Percentiles rank a stretch among this genome's conserved stretches.
Evolutionary conservation across 2,329 filamentous ascomycete genomes (phyloP).

Genomic region (Ceratocystis cubensis): DNA sequence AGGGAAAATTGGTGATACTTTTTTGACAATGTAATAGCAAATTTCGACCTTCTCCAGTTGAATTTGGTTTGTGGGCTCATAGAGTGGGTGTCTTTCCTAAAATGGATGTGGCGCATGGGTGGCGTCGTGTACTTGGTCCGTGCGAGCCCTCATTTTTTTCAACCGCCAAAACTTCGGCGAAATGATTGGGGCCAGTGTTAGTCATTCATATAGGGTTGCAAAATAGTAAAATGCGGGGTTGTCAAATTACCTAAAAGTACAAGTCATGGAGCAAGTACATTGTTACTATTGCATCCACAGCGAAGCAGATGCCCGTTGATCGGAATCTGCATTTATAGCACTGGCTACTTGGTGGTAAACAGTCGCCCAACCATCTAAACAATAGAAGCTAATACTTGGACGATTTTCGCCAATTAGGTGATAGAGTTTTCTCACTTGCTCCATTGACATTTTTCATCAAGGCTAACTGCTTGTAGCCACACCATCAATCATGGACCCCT

Average conservation of each 20-base stretch:
- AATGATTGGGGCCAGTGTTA: not conserved
- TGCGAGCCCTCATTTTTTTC: slow-evolving; percentile 21
- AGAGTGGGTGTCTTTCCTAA: slow-evolving; percentile 31
- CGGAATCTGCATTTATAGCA: not conserved
- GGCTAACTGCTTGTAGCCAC: not conserved
- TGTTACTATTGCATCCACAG: not conserved
- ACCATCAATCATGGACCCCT: not conserved
- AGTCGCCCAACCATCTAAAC: not conserved
- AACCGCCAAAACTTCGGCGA: slow-evolving; percentile 7
- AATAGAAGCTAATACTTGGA: not conserved
- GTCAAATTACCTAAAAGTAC: not conserved
- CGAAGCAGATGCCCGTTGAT: too few species aligned
- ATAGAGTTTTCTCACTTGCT: not conserved
- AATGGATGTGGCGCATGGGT: slow-evolving; percentile 25
- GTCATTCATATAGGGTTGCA: slow-evolving; percentile 9
- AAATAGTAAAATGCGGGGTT: slow-evolving; percentile 4
- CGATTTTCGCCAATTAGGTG: not conserved
- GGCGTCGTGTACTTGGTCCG: slow-evolving; percentile 19
- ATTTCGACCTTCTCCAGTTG: slow-evolving; percentile 34
- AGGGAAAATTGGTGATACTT: slow-evolving; percentile 30
- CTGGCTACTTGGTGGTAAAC: not conserved
- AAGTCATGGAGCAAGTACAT: not conserved
- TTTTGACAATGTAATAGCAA: slow-evolving; percentile 25
- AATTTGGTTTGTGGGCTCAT: slow-evolving; percentile 36
- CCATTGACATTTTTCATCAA: not conserved